Conservation (phyloP, 352 stramenopile species). For the Globisporangium apiculatum region DNA sequence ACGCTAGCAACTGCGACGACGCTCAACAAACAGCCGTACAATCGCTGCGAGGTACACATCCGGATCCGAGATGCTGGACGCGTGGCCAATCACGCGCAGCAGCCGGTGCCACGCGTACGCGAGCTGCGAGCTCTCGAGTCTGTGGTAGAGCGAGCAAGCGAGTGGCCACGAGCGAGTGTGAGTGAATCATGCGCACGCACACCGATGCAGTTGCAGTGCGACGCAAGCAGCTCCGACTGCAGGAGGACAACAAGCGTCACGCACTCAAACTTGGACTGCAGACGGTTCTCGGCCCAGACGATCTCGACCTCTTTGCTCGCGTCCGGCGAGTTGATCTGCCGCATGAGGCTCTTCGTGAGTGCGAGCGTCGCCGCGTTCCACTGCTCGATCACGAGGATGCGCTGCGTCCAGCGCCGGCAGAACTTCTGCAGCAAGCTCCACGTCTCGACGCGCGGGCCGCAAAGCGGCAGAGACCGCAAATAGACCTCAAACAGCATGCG, state of each 20-base stretch:
- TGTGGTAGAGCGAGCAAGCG: slow-evolving; percentile 2
- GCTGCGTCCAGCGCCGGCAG: slow-evolving; percentile 81
- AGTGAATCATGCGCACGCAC: no score
- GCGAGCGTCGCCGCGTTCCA: slow-evolving; percentile 76
- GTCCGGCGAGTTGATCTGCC: slow-evolving; percentile 48
- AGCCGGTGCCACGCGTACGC: slow-evolving; percentile 83
- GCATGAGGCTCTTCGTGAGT: slow-evolving; percentile 70
- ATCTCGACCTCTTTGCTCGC: slow-evolving; percentile 64
- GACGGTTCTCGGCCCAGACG: slow-evolving; percentile 55
- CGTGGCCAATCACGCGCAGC: slow-evolving; percentile 76
- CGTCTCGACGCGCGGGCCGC: slow-evolving; percentile 60
- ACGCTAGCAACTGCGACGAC: not conserved
- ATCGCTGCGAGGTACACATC: slow-evolving; percentile 82
- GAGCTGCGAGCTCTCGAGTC: slow-evolving; percentile 59
- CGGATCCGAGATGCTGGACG: slow-evolving; percentile 69
- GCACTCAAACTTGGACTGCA: slow-evolving; percentile 63
- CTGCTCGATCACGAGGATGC: slow-evolving; percentile 81
- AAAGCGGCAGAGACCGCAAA: slow-evolving; percentile 59
- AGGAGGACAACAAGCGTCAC: not conserved
- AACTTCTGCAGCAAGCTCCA: slow-evolving; percentile 85
- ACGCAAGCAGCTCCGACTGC: no score
- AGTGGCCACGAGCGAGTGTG: not conserved
- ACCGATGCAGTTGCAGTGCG: no score
- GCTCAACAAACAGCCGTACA: slow-evolving; percentile 15
- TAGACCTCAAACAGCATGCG: slow-evolving; percentile 77